These are phyloP conservation scores for Rhytidiadelphus loreus DNA, from an alignment of 225 moss, liverwort and hornwort genomes.

Conservation along the genomic window DNA sequence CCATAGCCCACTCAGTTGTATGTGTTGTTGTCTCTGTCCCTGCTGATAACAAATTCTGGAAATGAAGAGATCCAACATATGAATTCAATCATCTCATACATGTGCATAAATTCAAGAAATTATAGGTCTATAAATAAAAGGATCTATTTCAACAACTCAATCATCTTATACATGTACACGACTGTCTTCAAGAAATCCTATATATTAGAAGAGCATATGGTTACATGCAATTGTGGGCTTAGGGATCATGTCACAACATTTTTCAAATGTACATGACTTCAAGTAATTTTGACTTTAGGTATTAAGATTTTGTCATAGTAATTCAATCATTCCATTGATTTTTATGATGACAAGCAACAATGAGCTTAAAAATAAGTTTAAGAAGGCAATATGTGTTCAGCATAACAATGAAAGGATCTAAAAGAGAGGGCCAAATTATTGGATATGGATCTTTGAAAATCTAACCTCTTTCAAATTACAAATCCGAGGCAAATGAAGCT, in stretches of 20 bases:
- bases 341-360: background rate
- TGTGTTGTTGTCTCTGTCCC: too few species aligned
- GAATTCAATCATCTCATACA: too few species aligned
- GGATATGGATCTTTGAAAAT: too few species aligned
- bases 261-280: background rate
- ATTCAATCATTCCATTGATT: fast-evolving
- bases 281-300: background rate
- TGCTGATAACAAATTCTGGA: too few species aligned
- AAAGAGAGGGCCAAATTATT: background rate
- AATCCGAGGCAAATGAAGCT: too few species aligned
- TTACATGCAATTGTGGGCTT: background rate
- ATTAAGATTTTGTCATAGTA: background rate
- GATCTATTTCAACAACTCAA: too few species aligned
- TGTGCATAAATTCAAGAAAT: too few species aligned
- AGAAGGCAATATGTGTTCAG: background rate
- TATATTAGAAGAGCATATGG: background rate
- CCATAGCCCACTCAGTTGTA: too few species aligned
- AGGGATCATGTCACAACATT: background rate
- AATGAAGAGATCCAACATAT: too few species aligned
- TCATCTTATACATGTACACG: fast-evolving
- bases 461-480: too few species aligned
- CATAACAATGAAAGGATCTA: background rate
- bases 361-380: background rate
- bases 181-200: background rate
- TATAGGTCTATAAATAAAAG: too few species aligned